Evolutionary conservation across 2,329 filamentous ascomycete genomes (phyloP).

Genomic region (Sclerotinia glacialis): DNA sequence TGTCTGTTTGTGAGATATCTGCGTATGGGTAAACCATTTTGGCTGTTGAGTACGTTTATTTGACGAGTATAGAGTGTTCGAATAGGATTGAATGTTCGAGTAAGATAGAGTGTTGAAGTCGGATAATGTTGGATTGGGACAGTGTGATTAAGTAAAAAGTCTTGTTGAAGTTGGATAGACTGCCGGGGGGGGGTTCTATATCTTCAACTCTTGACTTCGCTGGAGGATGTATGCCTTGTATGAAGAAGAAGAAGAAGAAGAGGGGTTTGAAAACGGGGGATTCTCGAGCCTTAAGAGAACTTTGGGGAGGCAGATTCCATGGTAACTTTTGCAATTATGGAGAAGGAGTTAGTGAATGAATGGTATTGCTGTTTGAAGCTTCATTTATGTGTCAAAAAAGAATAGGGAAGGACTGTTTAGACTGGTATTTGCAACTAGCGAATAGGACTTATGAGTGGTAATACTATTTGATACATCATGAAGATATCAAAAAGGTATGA

Average conservation of each 20-base stretch:
- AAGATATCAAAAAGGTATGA: too few species aligned
- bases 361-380: not conserved
- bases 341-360: too few species aligned
- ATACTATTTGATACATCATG: too few species aligned
- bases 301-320: not conserved
- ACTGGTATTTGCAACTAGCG: too few species aligned
- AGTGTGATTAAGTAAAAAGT: not conserved
- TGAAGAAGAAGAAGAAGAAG: not conserved
- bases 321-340: not conserved
- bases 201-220: not conserved
- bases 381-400: not conserved
- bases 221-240: not conserved
- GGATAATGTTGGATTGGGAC: not conserved
- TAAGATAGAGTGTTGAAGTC: too few species aligned
- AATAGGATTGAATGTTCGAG: not conserved
- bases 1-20: not conserved
- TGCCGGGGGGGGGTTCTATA: not conserved
- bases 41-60: not conserved
- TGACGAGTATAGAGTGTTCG: not conserved
- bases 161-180: not conserved
- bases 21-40: not conserved
- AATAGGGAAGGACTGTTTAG: too few species aligned
- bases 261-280: not conserved
- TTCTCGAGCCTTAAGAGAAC: not conserved
- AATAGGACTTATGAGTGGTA: too few species aligned